Percentiles rank a stretch among this genome's conserved stretches.
Conservation (phyloP, 768 basidiomycete genomes). For the Tricholoma terreum region DNA sequence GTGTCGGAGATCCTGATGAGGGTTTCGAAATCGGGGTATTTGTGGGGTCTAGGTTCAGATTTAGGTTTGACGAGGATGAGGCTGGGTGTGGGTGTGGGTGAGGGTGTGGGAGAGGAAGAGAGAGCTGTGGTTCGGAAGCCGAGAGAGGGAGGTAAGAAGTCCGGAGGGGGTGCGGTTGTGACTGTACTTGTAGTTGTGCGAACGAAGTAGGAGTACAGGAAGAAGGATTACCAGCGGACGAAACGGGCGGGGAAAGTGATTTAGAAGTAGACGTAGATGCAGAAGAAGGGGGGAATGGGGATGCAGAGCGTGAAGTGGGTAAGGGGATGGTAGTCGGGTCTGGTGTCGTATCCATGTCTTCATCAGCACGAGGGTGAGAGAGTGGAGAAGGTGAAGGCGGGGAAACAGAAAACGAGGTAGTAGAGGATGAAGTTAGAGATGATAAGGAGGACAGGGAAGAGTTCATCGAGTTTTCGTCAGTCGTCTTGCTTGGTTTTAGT, state of each 20-base stretch:
- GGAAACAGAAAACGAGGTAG: constrained; percentile 4
- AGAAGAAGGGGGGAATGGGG: constrained; percentile 9
- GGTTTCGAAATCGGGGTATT: neutral
- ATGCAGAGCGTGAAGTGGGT: constrained; percentile 8
- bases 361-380: neutral
- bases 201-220: neutral
- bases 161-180: constrained; percentile 18
- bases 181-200: constrained; percentile 14
- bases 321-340: constrained; percentile 14
- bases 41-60: neutral
- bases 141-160: constrained; percentile 15
- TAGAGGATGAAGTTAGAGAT: neutral
- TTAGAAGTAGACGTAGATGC: neutral
- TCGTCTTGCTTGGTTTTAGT: neutral
- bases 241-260: neutral
- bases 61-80: neutral
- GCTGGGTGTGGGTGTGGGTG: constrained; percentile 1
- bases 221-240: neutral
- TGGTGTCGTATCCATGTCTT: neutral
- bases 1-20: neutral
- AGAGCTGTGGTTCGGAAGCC: constrained; percentile 5
- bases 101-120: constrained; percentile 31
- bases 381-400: neutral
- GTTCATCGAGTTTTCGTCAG: constrained; percentile 1
- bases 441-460: neutral